Conservation (phyloP, 768 basidiomycete species). For the Amylocystis lapponica region DNA sequence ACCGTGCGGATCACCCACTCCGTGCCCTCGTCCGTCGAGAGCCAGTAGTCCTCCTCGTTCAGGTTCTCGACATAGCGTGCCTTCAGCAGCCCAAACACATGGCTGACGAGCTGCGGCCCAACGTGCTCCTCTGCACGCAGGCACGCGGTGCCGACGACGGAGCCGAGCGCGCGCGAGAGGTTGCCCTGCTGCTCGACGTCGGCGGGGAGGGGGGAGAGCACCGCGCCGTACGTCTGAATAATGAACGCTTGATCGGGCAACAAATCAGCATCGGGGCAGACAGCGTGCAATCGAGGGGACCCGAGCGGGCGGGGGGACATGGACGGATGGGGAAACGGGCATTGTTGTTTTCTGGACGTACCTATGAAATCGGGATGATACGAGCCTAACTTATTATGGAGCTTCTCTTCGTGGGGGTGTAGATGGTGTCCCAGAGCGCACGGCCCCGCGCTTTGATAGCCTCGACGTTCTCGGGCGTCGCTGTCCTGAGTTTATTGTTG, state of each 20-base stretch:
- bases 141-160: conserved; percentile 79
- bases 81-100: conserved; percentile 88
- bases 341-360: conserved; percentile 39
- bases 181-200: conserved; percentile 63
- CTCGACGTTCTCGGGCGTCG: conserved; percentile 59
- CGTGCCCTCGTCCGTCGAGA: conserved; percentile 79
- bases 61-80: conserved; percentile 57
- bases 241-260: conserved; percentile 53
- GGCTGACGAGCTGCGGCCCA: conserved; percentile 81
- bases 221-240: conserved; percentile 77
- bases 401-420: conserved; percentile 86
- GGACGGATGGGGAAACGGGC: conserved; percentile 4
- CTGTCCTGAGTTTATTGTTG: conserved; percentile 41
- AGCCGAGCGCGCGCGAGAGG: conserved; percentile 78
- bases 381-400: conserved; percentile 77
- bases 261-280: conserved; percentile 5
- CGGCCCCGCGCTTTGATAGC: conserved; percentile 62
- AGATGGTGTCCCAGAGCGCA: conserved; percentile 81
- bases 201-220: conserved; percentile 70
- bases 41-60: conserved; percentile 70
- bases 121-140: conserved; percentile 82
- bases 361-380: conserved; percentile 95
- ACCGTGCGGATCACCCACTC: conserved; percentile 85
- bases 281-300: conserved; percentile 2
- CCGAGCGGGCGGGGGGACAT: conserved; percentile 1